These are phyloP conservation scores for Platanus orientalis DNA, from an alignment of 164 flowering plant genomes.

Conservation along the genomic window DNA sequence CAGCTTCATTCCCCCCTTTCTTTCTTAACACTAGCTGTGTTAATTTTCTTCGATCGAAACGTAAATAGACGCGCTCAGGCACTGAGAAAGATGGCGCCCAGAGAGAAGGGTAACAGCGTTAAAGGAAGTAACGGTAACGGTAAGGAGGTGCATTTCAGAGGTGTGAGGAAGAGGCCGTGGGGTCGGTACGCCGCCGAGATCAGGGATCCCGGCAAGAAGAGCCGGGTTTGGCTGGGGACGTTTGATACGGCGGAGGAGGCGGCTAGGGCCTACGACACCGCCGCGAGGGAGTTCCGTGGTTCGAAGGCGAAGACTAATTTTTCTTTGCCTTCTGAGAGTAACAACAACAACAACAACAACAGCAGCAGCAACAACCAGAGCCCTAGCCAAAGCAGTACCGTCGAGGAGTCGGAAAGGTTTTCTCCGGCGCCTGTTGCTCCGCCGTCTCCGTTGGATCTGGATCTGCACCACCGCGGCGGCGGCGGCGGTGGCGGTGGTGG, in stretches of 20 bases:
- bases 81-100: conserved; percentile 36
- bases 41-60: too few species aligned
- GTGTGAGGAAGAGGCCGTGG: conserved; percentile 82
- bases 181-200: conserved; percentile 84
- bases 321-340: conserved; percentile 17
- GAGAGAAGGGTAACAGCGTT: conserved; percentile 14
- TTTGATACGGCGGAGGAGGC: conserved; percentile 74
- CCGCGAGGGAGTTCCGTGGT: conserved; percentile 69
- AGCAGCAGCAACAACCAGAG: conserved; percentile 23
- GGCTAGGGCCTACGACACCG: conserved; percentile 64
- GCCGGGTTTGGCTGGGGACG: conserved; percentile 76
- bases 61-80: not conserved
- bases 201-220: conserved; percentile 69
- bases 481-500: conserved; percentile 8
- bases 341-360: conserved; percentile 3
- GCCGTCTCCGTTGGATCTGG: conserved; percentile 30
- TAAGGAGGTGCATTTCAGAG: conserved; percentile 56
- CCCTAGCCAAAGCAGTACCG: conserved; percentile 76
- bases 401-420: conserved; percentile 39
- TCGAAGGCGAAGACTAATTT: conserved; percentile 69
- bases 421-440: conserved; percentile 7
- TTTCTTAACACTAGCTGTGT: not conserved
- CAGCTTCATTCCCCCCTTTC: not conserved
- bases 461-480: conserved; percentile 16
- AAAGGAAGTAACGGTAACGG: not conserved